Evolutionary conservation across 2,329 filamentous ascomycete genomes (phyloP).

Genomic region (Colletotrichum sp.): DNA sequence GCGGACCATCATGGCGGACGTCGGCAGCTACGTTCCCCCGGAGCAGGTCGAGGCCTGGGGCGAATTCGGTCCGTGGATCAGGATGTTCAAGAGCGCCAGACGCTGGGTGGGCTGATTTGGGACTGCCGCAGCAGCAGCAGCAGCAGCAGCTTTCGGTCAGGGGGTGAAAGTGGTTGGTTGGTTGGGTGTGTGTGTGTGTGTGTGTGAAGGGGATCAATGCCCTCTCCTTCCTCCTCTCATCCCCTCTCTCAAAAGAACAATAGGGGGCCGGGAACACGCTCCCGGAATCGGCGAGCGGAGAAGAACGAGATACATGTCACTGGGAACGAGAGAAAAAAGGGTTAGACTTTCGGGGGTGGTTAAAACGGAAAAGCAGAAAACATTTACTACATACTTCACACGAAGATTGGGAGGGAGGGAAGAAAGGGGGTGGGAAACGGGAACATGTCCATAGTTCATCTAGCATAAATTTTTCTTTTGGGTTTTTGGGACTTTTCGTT

Average conservation of each 20-base stretch:
- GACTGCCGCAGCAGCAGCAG: neutral
- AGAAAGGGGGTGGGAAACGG: neutral
- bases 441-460: neutral
- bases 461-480: neutral
- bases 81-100: conserved; percentile 86
- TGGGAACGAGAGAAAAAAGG: neutral
- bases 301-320: neutral
- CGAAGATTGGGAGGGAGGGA: neutral
- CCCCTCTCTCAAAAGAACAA: neutral
- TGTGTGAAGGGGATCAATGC: neutral
- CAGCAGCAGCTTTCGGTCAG: neutral
- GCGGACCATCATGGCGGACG: conserved; percentile 82
- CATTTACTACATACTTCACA: neutral
- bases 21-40: conserved; percentile 74
- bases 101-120: conserved; percentile 74
- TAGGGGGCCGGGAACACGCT: neutral
- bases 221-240: neutral
- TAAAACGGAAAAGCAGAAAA: neutral
- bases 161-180: neutral
- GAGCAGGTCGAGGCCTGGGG: conserved; percentile 71
- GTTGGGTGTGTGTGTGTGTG: neutral
- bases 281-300: neutral
- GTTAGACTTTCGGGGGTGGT: neutral
- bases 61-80: conserved; percentile 83
- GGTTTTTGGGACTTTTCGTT: neutral